Conservation (phyloP, 116 monocot species). For the Cymodocea nodosa region DNA sequence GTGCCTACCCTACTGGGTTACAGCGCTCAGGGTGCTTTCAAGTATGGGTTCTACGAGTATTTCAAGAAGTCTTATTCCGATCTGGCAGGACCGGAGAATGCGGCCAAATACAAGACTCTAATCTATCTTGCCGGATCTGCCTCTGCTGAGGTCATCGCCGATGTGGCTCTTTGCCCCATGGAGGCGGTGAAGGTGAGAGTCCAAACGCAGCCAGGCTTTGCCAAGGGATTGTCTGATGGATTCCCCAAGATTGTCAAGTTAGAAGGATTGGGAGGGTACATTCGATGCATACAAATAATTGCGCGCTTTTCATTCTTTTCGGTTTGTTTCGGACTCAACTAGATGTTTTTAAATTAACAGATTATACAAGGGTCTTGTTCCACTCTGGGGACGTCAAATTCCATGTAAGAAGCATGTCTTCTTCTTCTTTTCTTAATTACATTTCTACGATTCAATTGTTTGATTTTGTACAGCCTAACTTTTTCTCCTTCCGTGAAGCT, state of each 20-base stretch:
- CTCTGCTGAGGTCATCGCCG: slow-evolving; percentile 52
- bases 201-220: slow-evolving; percentile 68
- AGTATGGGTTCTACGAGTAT: slow-evolving; percentile 77
- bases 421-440: neutral
- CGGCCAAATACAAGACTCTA: slow-evolving; percentile 52
- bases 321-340: neutral
- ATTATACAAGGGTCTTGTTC: slow-evolving; percentile 75
- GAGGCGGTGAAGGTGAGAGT: slow-evolving; percentile 66
- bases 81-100: slow-evolving; percentile 53
- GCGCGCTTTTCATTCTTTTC: neutral
- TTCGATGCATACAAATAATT: neutral
- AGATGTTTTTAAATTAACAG: slow-evolving; percentile 13
- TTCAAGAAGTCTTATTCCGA: slow-evolving; percentile 81
- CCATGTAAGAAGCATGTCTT: slow-evolving; percentile 47
- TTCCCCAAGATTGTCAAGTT: slow-evolving; percentile 46
- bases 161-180: slow-evolving; percentile 54
- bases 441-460: neutral
- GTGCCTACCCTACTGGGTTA: slow-evolving; percentile 66
- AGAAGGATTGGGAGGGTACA: slow-evolving; percentile 36
- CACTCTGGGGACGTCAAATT: slow-evolving; percentile 81
- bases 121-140: slow-evolving; percentile 57
- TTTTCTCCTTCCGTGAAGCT: neutral
- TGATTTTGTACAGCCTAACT: neutral
- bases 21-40: slow-evolving; percentile 66
- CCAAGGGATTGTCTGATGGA: slow-evolving; percentile 48